These are phyloP conservation scores for Chrysosporium queenslandicum DNA, from an alignment of 2,329 filamentous ascomycete species.

Conservation along the genomic window DNA sequence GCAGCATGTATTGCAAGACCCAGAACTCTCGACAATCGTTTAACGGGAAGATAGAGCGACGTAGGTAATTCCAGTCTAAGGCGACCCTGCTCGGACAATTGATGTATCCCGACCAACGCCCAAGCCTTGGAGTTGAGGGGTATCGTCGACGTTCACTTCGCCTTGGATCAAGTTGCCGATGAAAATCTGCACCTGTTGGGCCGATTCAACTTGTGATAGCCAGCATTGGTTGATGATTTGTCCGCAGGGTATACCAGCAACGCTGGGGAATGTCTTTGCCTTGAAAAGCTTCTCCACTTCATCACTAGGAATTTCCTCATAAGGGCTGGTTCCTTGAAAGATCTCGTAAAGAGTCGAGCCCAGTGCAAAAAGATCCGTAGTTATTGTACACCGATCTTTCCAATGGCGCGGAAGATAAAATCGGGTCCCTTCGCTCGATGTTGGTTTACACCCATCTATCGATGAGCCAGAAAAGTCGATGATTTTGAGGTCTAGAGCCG, in stretches of 20 bases:
- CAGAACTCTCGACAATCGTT: background rate
- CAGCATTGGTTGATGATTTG: conserved; percentile 20
- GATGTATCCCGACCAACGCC: background rate
- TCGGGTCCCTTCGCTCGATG: conserved; percentile 16
- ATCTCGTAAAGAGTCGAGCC: conserved; percentile 21
- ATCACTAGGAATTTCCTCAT: conserved; percentile 19
- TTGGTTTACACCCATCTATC: conserved; percentile 20
- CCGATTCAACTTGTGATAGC: conserved; percentile 17
- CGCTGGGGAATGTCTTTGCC: conserved; percentile 17
- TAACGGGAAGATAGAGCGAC: background rate
- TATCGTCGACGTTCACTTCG: background rate
- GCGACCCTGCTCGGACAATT: background rate
- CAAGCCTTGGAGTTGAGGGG: conserved; percentile 1
- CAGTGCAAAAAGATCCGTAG: conserved; percentile 20
- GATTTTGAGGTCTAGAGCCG: conserved; percentile 29
- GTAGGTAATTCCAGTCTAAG: background rate
- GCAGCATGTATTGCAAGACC: background rate
- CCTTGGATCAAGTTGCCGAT: background rate
- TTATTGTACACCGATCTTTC: conserved; percentile 17
- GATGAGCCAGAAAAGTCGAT: conserved; percentile 32
- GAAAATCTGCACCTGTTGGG: conserved; percentile 1
- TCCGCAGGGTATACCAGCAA: conserved; percentile 18
- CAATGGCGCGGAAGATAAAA: conserved; percentile 20
- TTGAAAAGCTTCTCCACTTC: conserved; percentile 16
- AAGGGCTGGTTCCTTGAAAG: conserved; percentile 17